Percentiles rank a stretch among this genome's conserved stretches.
Conservation (phyloP, 768 basidiomycete genomes). For the Cystobasidium onofrii region DNA sequence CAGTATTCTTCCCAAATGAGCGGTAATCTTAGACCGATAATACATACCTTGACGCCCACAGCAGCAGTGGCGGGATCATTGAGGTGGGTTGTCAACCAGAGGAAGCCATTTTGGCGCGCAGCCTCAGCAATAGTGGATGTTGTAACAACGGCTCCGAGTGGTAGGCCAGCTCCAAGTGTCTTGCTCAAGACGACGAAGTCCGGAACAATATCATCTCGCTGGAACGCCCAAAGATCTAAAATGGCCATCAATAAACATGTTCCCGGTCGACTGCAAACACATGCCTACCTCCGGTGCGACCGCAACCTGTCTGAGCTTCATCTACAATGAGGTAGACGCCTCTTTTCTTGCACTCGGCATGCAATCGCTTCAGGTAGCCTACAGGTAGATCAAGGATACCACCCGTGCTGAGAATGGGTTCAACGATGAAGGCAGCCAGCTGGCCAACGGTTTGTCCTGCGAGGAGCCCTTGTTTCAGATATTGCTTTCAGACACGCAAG, state of each 20-base stretch:
- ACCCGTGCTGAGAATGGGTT: constrained; percentile 42
- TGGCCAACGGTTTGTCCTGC: constrained; percentile 39
- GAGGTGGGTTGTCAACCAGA: constrained; percentile 41
- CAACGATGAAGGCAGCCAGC: constrained; percentile 38
- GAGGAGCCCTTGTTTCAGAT: not conserved
- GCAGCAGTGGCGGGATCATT: constrained; percentile 37
- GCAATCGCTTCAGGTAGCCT: constrained; percentile 40
- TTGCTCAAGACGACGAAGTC: constrained; percentile 42
- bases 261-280: not conserved
- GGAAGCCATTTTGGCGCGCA: constrained; percentile 34
- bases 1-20: too few relatives aligned
- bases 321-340: constrained; percentile 42
- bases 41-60: constrained; percentile 29
- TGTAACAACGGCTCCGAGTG: constrained; percentile 38
- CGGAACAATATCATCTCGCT: constrained; percentile 39
- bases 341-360: constrained; percentile 39
- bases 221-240: constrained; percentile 40
- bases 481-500: too few relatives aligned
- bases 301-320: constrained; percentile 42
- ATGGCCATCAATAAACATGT: not conserved
- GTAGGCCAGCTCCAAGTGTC: constrained; percentile 42
- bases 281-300: constrained; percentile 35
- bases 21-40: not conserved
- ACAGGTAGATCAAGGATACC: constrained; percentile 40
- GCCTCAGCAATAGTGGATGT: constrained; percentile 34